Evolutionary conservation across 2,329 filamentous ascomycete genomes (phyloP).

Genomic region (Pyrenophora teres): DNA sequence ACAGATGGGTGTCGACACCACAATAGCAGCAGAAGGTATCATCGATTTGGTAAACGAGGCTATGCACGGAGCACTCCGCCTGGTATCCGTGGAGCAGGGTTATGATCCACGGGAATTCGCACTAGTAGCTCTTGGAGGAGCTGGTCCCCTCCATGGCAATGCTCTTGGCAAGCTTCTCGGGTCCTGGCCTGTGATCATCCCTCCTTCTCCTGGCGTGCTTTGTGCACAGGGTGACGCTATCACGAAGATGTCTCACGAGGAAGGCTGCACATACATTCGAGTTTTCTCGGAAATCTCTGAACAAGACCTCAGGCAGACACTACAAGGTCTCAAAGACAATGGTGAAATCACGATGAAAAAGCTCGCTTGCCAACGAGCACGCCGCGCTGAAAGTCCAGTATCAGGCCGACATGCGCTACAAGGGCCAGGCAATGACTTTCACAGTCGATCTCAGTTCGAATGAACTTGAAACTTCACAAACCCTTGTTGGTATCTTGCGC

Average conservation of each 20-base stretch:
- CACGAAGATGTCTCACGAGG: constrained; percentile 55
- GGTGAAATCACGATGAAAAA: constrained; percentile 49
- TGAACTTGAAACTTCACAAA: constrained; percentile 41
- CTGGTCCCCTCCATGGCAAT: constrained; percentile 58
- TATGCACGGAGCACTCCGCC: constrained; percentile 57
- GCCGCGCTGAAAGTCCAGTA: constrained; percentile 44
- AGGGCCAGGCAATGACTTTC: constrained; percentile 51
- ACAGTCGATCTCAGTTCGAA: constrained; percentile 42
- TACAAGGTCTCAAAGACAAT: constrained; percentile 45
- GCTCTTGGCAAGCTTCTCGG: constrained; percentile 56
- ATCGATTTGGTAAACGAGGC: constrained; percentile 57
- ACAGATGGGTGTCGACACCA: constrained; percentile 52
- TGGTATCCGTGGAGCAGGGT: constrained; percentile 59
- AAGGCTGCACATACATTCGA: constrained; percentile 54
- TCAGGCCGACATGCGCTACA: constrained; percentile 55
- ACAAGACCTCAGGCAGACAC: constrained; percentile 40
- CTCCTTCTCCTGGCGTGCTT: constrained; percentile 56
- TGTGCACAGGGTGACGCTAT: constrained; percentile 58
- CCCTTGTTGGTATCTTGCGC: constrained; percentile 43
- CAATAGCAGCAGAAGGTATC: constrained; percentile 55
- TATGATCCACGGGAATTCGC: constrained; percentile 58
- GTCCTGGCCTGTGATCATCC: constrained; percentile 59
- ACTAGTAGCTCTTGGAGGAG: constrained; percentile 57
- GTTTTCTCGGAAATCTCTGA: constrained; percentile 45
- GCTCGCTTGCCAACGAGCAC: constrained; percentile 41